A percentile compares a stretch with the other conserved stretches of the same genome.
These are phyloP conservation scores for Cnidoscolus chayamansa DNA, from an alignment of 441 rosid genomes.

Conservation along the genomic window DNA sequence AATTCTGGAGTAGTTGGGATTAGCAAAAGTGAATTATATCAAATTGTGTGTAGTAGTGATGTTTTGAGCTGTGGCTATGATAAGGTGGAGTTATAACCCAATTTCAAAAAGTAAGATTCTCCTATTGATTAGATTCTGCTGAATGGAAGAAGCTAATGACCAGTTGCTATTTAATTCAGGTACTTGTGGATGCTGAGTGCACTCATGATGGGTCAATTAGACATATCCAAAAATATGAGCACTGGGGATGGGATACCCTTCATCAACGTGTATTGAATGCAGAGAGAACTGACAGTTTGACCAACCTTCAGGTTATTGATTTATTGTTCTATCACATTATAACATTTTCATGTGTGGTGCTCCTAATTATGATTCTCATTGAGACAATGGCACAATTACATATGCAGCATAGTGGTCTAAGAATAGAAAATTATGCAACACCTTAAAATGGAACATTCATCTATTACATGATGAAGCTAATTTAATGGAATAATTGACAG, in stretches of 20 bases:
- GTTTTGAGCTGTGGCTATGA: constrained; percentile 55
- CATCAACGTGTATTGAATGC: constrained; percentile 81
- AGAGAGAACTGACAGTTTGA: constrained; percentile 69
- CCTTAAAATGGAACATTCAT: not conserved
- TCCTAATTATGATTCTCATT: not conserved
- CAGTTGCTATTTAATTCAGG: constrained; percentile 43
- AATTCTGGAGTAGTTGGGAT: constrained; percentile 72
- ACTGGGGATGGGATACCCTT: constrained; percentile 92
- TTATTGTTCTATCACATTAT: not conserved
- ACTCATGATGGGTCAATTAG: constrained; percentile 92
- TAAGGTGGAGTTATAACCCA: constrained; percentile 45
- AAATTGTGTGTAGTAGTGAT: constrained; percentile 31
- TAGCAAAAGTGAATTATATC: constrained; percentile 48
- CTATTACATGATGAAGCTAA: not conserved
- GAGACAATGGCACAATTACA: not conserved
- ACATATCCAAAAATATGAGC: constrained; percentile 87
- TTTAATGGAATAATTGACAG: not conserved
- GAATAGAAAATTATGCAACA: not conserved
- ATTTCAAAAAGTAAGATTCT: not conserved
- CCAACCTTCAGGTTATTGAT: constrained; percentile 67
- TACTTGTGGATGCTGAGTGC: constrained; percentile 97
- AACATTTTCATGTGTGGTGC: not conserved
- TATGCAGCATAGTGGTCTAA: not conserved
- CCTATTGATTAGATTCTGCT: not conserved
- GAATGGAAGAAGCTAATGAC: constrained; percentile 9